phyloP scores from a whole-genome alignment of 228 moss, liverwort and hornwort species.

The Sphagnum magellanicum region DNA sequence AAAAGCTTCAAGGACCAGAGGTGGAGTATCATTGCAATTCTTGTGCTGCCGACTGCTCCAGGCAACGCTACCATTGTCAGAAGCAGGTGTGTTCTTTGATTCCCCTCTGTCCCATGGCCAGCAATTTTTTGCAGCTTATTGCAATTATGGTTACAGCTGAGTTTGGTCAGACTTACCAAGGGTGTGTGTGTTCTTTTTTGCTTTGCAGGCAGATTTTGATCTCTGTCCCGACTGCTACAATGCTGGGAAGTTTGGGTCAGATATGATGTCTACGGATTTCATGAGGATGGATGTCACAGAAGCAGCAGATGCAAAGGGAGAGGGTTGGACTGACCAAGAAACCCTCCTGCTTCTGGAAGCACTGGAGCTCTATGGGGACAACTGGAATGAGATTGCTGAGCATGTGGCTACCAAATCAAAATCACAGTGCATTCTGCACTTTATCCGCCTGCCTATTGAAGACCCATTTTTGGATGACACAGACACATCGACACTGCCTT shows the following conservation, averaged over 20 bases:
- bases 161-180: background rate
- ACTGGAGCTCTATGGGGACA: constrained; percentile 90
- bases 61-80: constrained; percentile 98
- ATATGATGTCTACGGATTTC: constrained; percentile 91
- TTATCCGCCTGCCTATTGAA: constrained; percentile 87
- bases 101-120: background rate
- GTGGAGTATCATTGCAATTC: constrained; percentile 98
- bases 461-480: constrained; percentile 81
- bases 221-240: constrained; percentile 92
- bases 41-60: constrained; percentile 93
- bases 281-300: constrained; percentile 98
- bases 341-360: constrained; percentile 93
- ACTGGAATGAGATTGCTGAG: constrained; percentile 99
- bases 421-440: constrained; percentile 94
- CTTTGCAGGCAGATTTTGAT: constrained; percentile 98
- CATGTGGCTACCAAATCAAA: constrained; percentile 99
- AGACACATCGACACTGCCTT: constrained; percentile 35
- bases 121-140: background rate
- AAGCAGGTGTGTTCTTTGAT: constrained; percentile 61
- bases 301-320: constrained; percentile 77
- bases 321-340: constrained; percentile 99
- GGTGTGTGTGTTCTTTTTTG: constrained; percentile 12
- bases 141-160: background rate
- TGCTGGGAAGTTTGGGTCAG: constrained; percentile 76
- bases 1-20: constrained; percentile 58